Evolutionary conservation across 768 basidiomycete species (phyloP).

Genomic region (Rhizopogon sp.): DNA sequence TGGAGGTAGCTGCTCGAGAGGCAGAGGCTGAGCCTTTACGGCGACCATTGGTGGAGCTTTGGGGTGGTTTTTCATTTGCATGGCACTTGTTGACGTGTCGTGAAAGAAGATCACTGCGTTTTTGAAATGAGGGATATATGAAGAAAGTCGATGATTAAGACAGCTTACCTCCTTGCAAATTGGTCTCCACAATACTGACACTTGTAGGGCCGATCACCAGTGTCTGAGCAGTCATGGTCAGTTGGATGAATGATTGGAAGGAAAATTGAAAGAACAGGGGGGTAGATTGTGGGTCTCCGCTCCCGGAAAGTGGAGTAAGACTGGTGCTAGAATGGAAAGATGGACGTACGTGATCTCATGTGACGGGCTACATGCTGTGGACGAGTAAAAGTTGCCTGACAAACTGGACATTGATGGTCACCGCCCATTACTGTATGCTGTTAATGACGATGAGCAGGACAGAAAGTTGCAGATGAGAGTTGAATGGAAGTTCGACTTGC

Average conservation of each 20-base stretch:
- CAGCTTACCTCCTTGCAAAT: slow-evolving; percentile 71
- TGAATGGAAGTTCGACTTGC: slow-evolving; percentile 11
- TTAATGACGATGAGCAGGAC: not conserved
- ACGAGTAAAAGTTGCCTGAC: slow-evolving; percentile 81
- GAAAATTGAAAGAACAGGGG: slow-evolving; percentile 6
- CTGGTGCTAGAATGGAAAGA: slow-evolving; percentile 6
- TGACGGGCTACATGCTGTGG: slow-evolving; percentile 88
- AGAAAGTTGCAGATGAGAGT: not conserved
- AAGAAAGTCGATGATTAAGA: slow-evolving; percentile 3
- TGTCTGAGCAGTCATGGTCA: slow-evolving; percentile 43
- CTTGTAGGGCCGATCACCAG: slow-evolving; percentile 86
- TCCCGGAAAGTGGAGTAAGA: slow-evolving; percentile 16
- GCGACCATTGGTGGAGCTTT: slow-evolving; percentile 36
- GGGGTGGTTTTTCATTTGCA: slow-evolving; percentile 57
- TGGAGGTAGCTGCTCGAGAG: slow-evolving; percentile 71
- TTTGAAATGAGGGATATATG: not conserved
- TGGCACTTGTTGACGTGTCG: slow-evolving; percentile 88
- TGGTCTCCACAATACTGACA: slow-evolving; percentile 87
- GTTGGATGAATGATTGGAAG: slow-evolving; percentile 13
- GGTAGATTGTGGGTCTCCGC: slow-evolving; percentile 5
- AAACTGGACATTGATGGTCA: slow-evolving; percentile 85
- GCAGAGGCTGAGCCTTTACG: slow-evolving; percentile 64
- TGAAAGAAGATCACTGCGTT: slow-evolving; percentile 71
- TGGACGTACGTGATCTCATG: slow-evolving; percentile 81
- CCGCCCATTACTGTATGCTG: slow-evolving; percentile 52